Percentiles rank a stretch among this genome's conserved stretches.
Evolutionary conservation across 2,329 filamentous ascomycete species (phyloP).

Genomic region (Sodiomyces alkalinus): DNA sequence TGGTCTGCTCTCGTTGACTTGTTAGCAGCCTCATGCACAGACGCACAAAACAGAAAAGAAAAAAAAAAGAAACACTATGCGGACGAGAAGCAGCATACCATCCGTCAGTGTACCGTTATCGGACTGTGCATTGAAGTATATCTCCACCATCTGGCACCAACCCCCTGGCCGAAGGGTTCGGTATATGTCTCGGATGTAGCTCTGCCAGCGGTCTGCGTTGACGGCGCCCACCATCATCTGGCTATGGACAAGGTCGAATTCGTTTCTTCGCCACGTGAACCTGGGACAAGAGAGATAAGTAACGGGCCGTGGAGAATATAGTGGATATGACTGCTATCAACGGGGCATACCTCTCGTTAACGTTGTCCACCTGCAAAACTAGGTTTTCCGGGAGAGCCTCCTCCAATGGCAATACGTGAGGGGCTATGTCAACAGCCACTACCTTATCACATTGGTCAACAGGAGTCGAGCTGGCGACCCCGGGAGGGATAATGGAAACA

Average conservation of each 20-base stretch:
- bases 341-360: slow-evolving; percentile 48
- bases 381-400: slow-evolving; percentile 50
- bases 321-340: no score
- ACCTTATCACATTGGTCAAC: no score
- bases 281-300: slow-evolving; percentile 14
- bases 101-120: slow-evolving; percentile 65
- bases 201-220: slow-evolving; percentile 54
- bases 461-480: no score
- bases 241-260: slow-evolving; percentile 77
- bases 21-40: slow-evolving; percentile 5
- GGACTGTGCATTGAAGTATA: slow-evolving; percentile 75
- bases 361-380: slow-evolving; percentile 56
- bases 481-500: neutral
- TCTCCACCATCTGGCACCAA: slow-evolving; percentile 81
- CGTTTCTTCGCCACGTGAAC: slow-evolving; percentile 52
- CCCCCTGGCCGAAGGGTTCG: slow-evolving; percentile 58
- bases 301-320: no score
- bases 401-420: slow-evolving; percentile 47
- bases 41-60: neutral
- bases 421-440: slow-evolving; percentile 56
- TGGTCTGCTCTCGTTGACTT: slow-evolving; percentile 27
- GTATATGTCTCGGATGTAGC: slow-evolving; percentile 63
- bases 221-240: slow-evolving; percentile 59
- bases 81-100: no score
- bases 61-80: neutral